A percentile compares a stretch with the other conserved stretches of the same genome.
These are phyloP conservation scores for Juncus effusus DNA, from an alignment of 176 grass and related monocot species.

Conservation along the genomic window DNA sequence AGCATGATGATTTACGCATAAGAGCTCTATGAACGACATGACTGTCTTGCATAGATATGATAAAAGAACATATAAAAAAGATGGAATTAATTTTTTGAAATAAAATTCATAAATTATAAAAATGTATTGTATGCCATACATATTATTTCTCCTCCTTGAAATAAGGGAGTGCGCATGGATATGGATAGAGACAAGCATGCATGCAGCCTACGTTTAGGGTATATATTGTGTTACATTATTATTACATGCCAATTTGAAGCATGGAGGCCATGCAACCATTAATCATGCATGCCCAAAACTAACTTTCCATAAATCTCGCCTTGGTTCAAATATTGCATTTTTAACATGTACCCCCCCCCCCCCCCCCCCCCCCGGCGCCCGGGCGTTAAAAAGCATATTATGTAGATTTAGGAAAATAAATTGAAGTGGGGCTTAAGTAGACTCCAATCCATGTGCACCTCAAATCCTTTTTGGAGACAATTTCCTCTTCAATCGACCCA, in stretches of 20 bases:
- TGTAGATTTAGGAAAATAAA: too few species aligned
- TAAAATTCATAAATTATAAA: too few species aligned
- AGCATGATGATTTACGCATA: too few species aligned
- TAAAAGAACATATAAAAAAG: too few species aligned
- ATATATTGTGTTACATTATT: neutral
- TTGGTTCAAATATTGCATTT: neutral
- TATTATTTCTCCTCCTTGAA: neutral
- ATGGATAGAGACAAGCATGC: neutral
- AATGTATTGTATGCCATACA: neutral
- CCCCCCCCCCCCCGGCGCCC: too few species aligned
- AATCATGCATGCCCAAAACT: neutral
- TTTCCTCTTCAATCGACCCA: constrained; percentile 17
- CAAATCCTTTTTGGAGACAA: constrained; percentile 21
- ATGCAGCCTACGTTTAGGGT: neutral
- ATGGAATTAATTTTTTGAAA: too few species aligned
- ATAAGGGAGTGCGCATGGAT: constrained; percentile 5
- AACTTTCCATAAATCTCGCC: constrained; percentile 8
- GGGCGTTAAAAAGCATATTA: too few species aligned
- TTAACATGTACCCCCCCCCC: neutral
- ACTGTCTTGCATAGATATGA: too few species aligned
- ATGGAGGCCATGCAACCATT: neutral
- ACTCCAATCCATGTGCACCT: constrained; percentile 19
- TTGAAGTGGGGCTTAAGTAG: constrained; percentile 7
- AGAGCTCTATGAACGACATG: too few species aligned
- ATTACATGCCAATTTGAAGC: constrained; percentile 8